These are phyloP conservation scores for Bombardia bombarda DNA, from an alignment of 495 filamentous ascomycete genomes.

Conservation along the genomic window DNA sequence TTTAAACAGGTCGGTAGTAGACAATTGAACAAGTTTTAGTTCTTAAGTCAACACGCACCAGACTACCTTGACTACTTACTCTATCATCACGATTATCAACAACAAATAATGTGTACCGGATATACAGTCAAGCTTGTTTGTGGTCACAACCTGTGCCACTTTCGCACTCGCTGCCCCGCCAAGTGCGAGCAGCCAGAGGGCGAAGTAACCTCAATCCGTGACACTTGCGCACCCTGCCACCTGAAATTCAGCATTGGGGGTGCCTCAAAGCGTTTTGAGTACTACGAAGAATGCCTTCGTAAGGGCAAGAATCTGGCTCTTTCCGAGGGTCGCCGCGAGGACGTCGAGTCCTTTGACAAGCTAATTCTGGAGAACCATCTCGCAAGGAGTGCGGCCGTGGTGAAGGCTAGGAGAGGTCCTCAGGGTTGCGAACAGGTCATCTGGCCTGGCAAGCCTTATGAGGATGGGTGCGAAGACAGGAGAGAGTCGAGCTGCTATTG, in stretches of 20 bases:
- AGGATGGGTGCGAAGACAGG: neutral
- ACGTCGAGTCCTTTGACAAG: neutral
- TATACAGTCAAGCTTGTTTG: neutral
- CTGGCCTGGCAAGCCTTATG: neutral
- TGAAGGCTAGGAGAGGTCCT: neutral
- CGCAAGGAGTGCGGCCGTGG: neutral
- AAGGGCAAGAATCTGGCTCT: neutral
- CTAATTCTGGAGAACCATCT: neutral
- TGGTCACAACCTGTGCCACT: neutral
- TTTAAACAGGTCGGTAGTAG: too few species aligned
- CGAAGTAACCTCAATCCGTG: neutral
- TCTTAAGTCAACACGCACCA: too few species aligned
- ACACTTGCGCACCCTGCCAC: constrained; percentile 2
- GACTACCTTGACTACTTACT: too few species aligned
- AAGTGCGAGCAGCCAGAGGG: neutral
- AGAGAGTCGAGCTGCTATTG: too few species aligned
- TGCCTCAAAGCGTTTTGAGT: neutral
- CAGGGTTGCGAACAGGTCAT: neutral
- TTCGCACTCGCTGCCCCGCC: neutral
- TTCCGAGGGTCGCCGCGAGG: neutral
- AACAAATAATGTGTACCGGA: constrained; percentile 5
- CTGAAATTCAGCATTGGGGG: neutral
- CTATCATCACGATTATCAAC: too few species aligned
- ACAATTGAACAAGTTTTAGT: too few species aligned
- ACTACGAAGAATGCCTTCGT: neutral